A percentile compares a stretch with the other conserved stretches of the same genome.
These are phyloP conservation scores for Trametes versicolor DNA, from an alignment of 1,284 basidiomycete genomes.

Conservation along the genomic window DNA sequence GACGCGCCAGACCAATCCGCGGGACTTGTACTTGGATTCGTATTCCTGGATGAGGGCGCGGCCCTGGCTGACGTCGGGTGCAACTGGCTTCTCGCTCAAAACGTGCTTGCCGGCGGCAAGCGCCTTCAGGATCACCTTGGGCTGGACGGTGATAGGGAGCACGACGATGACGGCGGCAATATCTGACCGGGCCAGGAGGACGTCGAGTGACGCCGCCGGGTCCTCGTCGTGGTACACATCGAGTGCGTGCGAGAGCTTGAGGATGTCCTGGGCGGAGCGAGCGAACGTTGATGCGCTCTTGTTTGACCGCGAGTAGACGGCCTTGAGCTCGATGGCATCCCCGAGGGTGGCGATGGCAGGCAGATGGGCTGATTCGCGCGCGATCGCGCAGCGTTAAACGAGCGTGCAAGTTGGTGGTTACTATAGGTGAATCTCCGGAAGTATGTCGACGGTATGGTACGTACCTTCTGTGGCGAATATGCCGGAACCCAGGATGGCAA, in stretches of 20 bases:
- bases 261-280: slow-evolving; percentile 49
- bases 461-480: slow-evolving; percentile 78
- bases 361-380: slow-evolving; percentile 65
- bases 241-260: slow-evolving; percentile 55
- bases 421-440: slow-evolving; percentile 46
- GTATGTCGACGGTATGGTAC: slow-evolving; percentile 37
- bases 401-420: too few species aligned
- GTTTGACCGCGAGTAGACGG: slow-evolving; percentile 83
- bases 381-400: slow-evolving; percentile 3
- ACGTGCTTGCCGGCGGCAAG: slow-evolving; percentile 85
- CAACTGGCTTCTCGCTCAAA: slow-evolving; percentile 88
- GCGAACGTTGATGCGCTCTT: slow-evolving; percentile 66
- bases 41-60: slow-evolving; percentile 73
- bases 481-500: slow-evolving; percentile 79
- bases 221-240: slow-evolving; percentile 66
- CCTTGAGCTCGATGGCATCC: slow-evolving; percentile 60
- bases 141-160: slow-evolving; percentile 82
- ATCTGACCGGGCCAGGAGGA: slow-evolving; percentile 70
- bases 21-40: slow-evolving; percentile 68
- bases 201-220: slow-evolving; percentile 61
- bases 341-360: slow-evolving; percentile 70
- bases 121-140: slow-evolving; percentile 68
- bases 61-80: slow-evolving; percentile 71
- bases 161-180: slow-evolving; percentile 79
- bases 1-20: slow-evolving; percentile 84